Evolutionary conservation across 2,329 filamentous ascomycete genomes (phyloP), one percentile per base, ranked within the genome.

Genomic region (Akanthomyces lecanii): DNA sequence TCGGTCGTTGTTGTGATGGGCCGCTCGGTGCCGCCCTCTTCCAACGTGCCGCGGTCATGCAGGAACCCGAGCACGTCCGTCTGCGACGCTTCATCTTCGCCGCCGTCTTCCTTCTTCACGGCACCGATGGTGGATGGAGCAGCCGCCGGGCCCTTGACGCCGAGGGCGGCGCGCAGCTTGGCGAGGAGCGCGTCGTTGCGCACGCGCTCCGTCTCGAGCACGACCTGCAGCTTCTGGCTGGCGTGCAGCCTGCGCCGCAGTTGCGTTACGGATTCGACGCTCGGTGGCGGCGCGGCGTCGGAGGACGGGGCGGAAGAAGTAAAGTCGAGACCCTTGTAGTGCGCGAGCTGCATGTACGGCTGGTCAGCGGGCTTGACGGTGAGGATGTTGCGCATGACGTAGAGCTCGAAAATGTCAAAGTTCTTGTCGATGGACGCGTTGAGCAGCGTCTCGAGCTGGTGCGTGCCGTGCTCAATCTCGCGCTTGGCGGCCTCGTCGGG

Each of bases 401-500:
- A 97, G 63, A 99, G 90, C 79, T 95, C 91, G 70, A 94, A 89
- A 66, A 89, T 87, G 78, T 95, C 91, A 72, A 94, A 94, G 67
- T 91, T 90, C 75, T 89, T 90, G 76, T 95, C 91, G 67, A 94
- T 91, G 69, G 87, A 89, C 51, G 89, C 85, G 75, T 91, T 91
- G 33, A 94, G 82, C 10, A 95, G 81, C 18, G 91, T 95, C 75
- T 95, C 91, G 48, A 95, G 81, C 78, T 92, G 89, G 76, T 94
- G 90, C 16, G 91, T 85, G 64, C 95, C 95, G 72, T 92, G 88
- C 72, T 97, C 92, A 66, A 99, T 91, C 76, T 99, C 93, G 53
- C 73, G 76, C 72, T 77, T 78, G 63, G 77, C 78, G 18, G 71
- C 76, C 62, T 79, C 80, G 56, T 75, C 74, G 55, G 75, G 73